Evolutionary conservation across 1,284 basidiomycete species (phyloP).

Genomic region (Tilletia walkeri): DNA sequence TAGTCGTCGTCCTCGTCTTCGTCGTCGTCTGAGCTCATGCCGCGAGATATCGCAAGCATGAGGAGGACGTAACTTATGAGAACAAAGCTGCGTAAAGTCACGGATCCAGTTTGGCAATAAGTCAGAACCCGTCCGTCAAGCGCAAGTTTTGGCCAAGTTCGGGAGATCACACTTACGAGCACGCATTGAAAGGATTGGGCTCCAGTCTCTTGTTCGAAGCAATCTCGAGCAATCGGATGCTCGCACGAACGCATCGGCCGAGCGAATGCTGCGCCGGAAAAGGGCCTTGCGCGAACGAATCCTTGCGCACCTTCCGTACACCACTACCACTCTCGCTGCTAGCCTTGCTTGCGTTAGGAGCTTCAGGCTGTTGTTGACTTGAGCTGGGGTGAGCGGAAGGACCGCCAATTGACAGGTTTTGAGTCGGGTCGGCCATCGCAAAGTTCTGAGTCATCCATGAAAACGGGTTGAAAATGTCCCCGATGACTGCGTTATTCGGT

Average conservation of each 20-base stretch:
- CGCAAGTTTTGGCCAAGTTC: too few relatives aligned
- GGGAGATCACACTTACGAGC: constrained; percentile 19
- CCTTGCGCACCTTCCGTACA: constrained; percentile 26
- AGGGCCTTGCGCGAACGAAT: constrained; percentile 43
- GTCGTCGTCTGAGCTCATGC: constrained; percentile 26
- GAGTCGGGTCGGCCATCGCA: background rate
- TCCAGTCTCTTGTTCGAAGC: constrained; percentile 20
- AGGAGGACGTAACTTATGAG: constrained; percentile 48
- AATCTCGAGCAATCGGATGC: constrained; percentile 44
- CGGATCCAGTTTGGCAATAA: background rate
- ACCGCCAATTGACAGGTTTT: background rate
- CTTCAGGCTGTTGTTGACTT: too few relatives aligned
- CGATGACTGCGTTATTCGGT: constrained; percentile 14
- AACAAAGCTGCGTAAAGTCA: constrained; percentile 30
- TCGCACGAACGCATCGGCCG: constrained; percentile 45
- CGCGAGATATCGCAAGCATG: constrained; percentile 41
- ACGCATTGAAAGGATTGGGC: constrained; percentile 50
- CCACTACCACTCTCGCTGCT: background rate
- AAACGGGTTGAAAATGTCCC: constrained; percentile 19
- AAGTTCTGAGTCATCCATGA: background rate
- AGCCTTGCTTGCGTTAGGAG: background rate
- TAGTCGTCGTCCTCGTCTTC: constrained; percentile 18
- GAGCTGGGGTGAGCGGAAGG: background rate
- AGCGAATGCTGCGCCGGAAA: constrained; percentile 42
- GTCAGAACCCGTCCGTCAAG: background rate